A percentile compares a stretch with the other conserved stretches of the same genome.
These are phyloP conservation scores for Pelargonium australe DNA, from an alignment of 441 rosid species.

Conservation along the genomic window DNA sequence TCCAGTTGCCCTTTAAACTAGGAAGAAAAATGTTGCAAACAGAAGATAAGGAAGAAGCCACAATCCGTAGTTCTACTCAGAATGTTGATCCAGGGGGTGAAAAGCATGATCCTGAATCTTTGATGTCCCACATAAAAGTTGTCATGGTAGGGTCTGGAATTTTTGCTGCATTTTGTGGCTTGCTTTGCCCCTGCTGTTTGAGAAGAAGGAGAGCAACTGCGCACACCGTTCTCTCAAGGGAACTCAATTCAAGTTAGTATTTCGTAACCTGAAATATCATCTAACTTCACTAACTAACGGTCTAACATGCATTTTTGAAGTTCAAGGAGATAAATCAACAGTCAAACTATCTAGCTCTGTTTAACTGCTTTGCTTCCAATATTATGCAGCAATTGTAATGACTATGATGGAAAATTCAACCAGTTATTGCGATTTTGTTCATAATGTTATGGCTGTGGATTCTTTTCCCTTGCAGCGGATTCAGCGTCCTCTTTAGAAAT, in stretches of 20 bases:
- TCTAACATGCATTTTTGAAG: background rate
- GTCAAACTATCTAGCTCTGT: background rate
- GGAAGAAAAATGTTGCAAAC: constrained; percentile 55
- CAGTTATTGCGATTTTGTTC: constrained; percentile 2
- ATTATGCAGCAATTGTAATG: too few species aligned
- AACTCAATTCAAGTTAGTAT: constrained; percentile 53
- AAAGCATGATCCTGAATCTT: constrained; percentile 21
- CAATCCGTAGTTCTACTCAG: constrained; percentile 10
- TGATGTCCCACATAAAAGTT: constrained; percentile 23
- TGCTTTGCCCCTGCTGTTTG: constrained; percentile 62
- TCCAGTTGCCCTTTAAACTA: constrained; percentile 23
- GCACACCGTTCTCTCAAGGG: constrained; percentile 53
- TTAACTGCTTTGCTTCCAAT: background rate
- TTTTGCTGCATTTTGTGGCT: constrained; percentile 41
- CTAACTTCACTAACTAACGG: background rate
- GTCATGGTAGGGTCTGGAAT: constrained; percentile 52
- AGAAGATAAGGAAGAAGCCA: constrained; percentile 21
- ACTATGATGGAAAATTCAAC: background rate
- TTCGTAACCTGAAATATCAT: constrained; percentile 2
- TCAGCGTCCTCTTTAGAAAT: constrained; percentile 46
- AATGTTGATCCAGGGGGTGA: constrained; percentile 14
- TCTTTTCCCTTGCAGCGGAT: constrained; percentile 48
- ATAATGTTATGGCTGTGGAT: constrained; percentile 5
- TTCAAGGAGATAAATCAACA: background rate
- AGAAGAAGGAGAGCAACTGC: constrained; percentile 57